phyloP scores from a whole-genome alignment of 1,284 basidiomycete species.

The Cutaneotrichosporon cavernicola region DNA sequence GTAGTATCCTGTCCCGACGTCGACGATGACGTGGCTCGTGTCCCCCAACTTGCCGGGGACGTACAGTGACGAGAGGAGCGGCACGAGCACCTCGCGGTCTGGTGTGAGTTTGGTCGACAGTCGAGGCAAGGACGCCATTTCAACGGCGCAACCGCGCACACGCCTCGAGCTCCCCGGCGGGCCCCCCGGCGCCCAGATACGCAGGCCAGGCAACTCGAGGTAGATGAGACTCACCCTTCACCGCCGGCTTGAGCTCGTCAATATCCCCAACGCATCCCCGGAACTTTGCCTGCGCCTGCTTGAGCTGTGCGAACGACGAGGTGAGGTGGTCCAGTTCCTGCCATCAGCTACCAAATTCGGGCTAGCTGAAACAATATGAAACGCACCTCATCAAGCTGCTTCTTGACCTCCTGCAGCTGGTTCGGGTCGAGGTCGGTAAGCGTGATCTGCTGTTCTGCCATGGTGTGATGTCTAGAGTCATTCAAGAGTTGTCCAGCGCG shows the following conservation, averaged over 20 bases:
- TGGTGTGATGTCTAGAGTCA: conserved; percentile 22
- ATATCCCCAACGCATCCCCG: conserved; percentile 78
- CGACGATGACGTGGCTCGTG: conserved; percentile 82
- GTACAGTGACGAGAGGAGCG: conserved; percentile 90
- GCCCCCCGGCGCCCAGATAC: neutral
- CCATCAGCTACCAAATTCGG: neutral
- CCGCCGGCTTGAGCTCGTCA: conserved; percentile 70
- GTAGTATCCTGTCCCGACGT: conserved; percentile 95
- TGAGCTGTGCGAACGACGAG: conserved; percentile 87
- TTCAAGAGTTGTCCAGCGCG: neutral
- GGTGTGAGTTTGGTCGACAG: conserved; percentile 9
- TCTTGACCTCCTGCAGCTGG: conserved; percentile 79
- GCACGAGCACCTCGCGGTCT: conserved; percentile 87
- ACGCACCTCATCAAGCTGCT: conserved; percentile 81
- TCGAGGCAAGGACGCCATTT: too few species aligned
- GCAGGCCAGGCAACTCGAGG: neutral
- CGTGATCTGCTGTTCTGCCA: conserved; percentile 67
- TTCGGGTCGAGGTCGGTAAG: conserved; percentile 74
- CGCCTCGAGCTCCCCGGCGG: neutral
- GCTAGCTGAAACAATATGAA: neutral
- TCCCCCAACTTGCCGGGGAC: conserved; percentile 87
- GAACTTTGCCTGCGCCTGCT: conserved; percentile 90
- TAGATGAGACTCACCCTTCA: conserved; percentile 60
- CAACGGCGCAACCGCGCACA: neutral
- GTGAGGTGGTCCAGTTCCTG: conserved; percentile 92